Evolutionary conservation across 2,329 filamentous ascomycete species (phyloP), one percentile per base, ranked within the genome.

Genomic region (Fusarium sp.): DNA sequence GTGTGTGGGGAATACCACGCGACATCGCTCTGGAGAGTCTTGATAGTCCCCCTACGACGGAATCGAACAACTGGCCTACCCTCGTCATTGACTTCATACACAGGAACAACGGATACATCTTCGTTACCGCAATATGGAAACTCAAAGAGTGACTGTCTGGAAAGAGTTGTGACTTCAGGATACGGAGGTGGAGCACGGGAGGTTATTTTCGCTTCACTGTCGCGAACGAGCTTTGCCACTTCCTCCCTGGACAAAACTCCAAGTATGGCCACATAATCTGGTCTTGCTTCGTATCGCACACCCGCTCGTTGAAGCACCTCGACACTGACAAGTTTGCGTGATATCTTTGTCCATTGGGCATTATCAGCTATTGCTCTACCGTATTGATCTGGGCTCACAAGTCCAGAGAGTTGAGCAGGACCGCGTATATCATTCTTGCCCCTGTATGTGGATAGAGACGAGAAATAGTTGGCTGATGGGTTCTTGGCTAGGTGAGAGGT

Each of bases 251-350:
- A 82, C 4, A 91, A 82, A 22, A 86, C 82, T 10, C 90, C 90
- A 0, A 92, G 84, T 8, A 92, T 81, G 20, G 89, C 90, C 85
- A 91, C 88, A 68, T 89, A 91, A 3, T 87, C 85, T 0, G 89
- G 88, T 4, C 88, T 84, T 13, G 89, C 89, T 79, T 91, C 89
- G 73, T 89, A 91, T 20, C 89, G 85, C n/a, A 89, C 83, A 13
- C 87, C 85, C 6, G 88, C 87, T 48, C 84, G 82, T 38, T 86
- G 83, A 4, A 91, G 82, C 0, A 90, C 87, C 70, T 89, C 88
- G 12, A 86, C 85, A 17, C 88, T 90, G 13, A 91, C 84, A 2
- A 90, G 82, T 4, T 81, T 82, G 18, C 89, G 85, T 59, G 83
- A 84, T 45, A 91, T 88, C 61, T 84, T 86, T 6, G 89, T 91